A percentile compares a stretch with the other conserved stretches of the same genome.
These are phyloP conservation scores for Scytalidium lignicola DNA, from an alignment of 2,329 filamentous ascomycete genomes.

Conservation along the genomic window DNA sequence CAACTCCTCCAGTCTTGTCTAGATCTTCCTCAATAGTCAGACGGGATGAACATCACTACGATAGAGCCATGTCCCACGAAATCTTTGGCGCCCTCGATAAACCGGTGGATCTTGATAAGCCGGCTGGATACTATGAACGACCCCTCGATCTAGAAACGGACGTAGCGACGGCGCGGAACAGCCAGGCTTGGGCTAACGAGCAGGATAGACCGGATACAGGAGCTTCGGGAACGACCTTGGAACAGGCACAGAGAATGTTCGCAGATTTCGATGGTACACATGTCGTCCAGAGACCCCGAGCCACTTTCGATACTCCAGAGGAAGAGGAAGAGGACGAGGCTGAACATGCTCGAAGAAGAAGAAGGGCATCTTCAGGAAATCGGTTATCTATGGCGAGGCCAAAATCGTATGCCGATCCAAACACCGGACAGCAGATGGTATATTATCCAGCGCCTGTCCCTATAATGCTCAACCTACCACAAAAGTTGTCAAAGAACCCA, in stretches of 20 bases:
- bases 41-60: slow-evolving; percentile 18
- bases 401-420: slow-evolving; percentile 56
- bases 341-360: slow-evolving; percentile 7
- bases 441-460: slow-evolving; percentile 95
- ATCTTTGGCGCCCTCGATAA: slow-evolving; percentile 13
- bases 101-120: not conserved
- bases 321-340: slow-evolving; percentile 3
- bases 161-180: not conserved
- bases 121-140: not conserved
- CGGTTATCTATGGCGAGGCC: slow-evolving; percentile 31
- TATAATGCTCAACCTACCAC: slow-evolving; percentile 86
- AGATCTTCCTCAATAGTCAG: slow-evolving; percentile 20
- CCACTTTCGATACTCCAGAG: slow-evolving; percentile 2
- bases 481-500: slow-evolving; percentile 73
- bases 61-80: slow-evolving; percentile 18
- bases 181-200: slow-evolving; percentile 8
- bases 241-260: slow-evolving; percentile 64
- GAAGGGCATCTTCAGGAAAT: slow-evolving; percentile 10
- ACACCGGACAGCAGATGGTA: slow-evolving; percentile 74
- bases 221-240: slow-evolving; percentile 43
- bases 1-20: slow-evolving; percentile 17
- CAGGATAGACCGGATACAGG: slow-evolving; percentile 18
- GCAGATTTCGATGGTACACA: slow-evolving; percentile 79
- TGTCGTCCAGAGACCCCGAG: slow-evolving; percentile 36
- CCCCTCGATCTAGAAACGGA: slow-evolving; percentile 2